phyloP scores from a whole-genome alignment of 108 stramenopile genomes.

The Licmophora abbreviata region DNA sequence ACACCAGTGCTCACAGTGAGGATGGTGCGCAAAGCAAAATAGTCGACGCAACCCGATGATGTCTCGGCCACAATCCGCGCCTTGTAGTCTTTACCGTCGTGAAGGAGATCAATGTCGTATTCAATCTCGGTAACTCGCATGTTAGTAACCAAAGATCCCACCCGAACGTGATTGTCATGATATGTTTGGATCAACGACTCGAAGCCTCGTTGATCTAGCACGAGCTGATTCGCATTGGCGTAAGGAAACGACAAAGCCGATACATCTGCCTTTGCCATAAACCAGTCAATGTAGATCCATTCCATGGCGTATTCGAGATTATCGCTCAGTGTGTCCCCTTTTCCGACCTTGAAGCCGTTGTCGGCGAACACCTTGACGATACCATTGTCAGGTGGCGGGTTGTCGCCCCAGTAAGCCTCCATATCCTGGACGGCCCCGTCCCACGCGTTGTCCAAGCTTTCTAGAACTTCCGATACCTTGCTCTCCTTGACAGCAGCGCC shows the following conservation, averaged over 20 bases:
- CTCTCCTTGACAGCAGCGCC: background rate
- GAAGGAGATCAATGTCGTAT: no score
- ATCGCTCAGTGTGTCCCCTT: background rate
- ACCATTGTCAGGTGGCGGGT: background rate
- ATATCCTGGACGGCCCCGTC: background rate
- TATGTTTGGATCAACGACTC: no score
- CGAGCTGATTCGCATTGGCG: no score
- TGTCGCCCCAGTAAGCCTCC: background rate
- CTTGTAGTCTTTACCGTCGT: no score
- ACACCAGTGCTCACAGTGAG: no score
- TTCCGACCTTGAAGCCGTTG: background rate
- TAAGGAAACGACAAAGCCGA: background rate
- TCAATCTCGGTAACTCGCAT: no score
- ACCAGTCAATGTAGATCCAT: constrained; percentile 25
- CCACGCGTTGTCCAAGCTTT: background rate
- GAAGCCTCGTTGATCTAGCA: no score
- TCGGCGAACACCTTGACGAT: background rate
- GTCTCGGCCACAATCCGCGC: no score
- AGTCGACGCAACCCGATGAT: no score
- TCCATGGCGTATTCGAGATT: constrained; percentile 5
- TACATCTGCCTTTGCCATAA: background rate
- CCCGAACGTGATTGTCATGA: no score
- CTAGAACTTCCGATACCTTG: background rate
- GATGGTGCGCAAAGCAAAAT: no score
- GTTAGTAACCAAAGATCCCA: no score